Evolutionary conservation across 768 basidiomycete genomes (phyloP), one percentile per base, ranked within the genome.

Genomic region (Tylopilus plumbeoviolaceoides): DNA sequence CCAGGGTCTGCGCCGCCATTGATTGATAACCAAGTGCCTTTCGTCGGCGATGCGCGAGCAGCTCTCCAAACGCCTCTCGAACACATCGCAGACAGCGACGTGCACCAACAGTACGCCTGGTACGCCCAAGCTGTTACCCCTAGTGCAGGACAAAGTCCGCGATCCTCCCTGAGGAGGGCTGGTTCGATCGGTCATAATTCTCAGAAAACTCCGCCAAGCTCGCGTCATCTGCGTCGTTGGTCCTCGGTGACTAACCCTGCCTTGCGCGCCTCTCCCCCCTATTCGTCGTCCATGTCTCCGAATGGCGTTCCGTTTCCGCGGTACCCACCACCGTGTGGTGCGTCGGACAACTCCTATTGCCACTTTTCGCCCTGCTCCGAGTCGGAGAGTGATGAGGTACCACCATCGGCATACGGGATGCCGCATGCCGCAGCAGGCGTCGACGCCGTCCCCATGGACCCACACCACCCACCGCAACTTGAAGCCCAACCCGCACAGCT

Each of bases 151-250:
- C 64, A 51, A 66, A 65, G 64, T 65, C 64, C 64, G 64, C 64
- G 64, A 62, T 67, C 64, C 62, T 67, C 57, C 64, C 64, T 53
- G 36, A 65, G 58, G 56, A 64, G 64, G 65, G 65, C 64, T 54
- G 64, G 62, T 25, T 64, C 64, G 64, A 65, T 65, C 64, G 65
- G 64, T 11, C 64, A 65, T 53, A 67, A 58, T 56, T 54, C 66
- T 2, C 62, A 63, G 54, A 65, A 56, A 62, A 62, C 62, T 57
- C 62, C 66, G 58, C 59, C 45, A 33, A 30, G 54, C 51, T 60
- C 63, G 55, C 65, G 66, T 62, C 66, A 67, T 25, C 55, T 66
- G 12, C 65, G 65, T 47, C 66, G 65, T 48, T 67, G 65, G 65
- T 67, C 65, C 41, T 67, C 65, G 44, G 66, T 63, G 39, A 67